A percentile compares a stretch with the other conserved stretches of the same genome.
Evolutionary conservation across 257 asterid genomes (phyloP).

Genomic region (Lantana camara): DNA sequence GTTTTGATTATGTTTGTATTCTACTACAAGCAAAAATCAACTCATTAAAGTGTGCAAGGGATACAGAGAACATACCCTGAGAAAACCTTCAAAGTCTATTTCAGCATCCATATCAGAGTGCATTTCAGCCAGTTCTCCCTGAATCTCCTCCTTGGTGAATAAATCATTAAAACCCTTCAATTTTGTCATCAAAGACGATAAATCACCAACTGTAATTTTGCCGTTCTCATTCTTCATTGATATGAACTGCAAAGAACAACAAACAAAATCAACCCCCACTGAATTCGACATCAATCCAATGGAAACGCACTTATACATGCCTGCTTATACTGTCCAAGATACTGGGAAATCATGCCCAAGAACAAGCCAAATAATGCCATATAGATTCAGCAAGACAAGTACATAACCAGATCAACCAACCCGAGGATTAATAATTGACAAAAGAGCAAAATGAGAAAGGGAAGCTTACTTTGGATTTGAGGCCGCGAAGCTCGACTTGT

Average conservation of each 20-base stretch:
- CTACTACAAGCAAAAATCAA: slow-evolving; percentile 11
- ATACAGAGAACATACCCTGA: slow-evolving; percentile 56
- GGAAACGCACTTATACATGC: slow-evolving; percentile 26
- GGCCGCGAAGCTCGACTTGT: slow-evolving; percentile 88
- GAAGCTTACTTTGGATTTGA: slow-evolving; percentile 70
- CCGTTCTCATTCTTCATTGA: slow-evolving; percentile 73
- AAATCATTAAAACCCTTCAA: slow-evolving; percentile 58
- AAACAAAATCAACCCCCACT: slow-evolving; percentile 16
- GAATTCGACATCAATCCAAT: slow-evolving; percentile 22
- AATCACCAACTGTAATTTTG: slow-evolving; percentile 67
- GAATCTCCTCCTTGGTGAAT: slow-evolving; percentile 73
- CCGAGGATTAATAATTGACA: slow-evolving; percentile 1
- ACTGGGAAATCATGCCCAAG: slow-evolving; percentile 14
- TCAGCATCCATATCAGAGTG: slow-evolving; percentile 54
- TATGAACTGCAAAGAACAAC: slow-evolving; percentile 49
- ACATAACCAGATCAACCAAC: slow-evolving; percentile 23
- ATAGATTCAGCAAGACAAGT: not conserved
- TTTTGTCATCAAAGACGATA: slow-evolving; percentile 72
- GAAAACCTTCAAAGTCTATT: slow-evolving; percentile 93
- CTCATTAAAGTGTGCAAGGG: not conserved
- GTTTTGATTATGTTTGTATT: not conserved
- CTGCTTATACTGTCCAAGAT: slow-evolving; percentile 24
- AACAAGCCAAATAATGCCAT: slow-evolving; percentile 2
- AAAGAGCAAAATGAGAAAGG: slow-evolving; percentile 1
- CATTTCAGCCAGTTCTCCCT: slow-evolving; percentile 50